A percentile compares a stretch with the other conserved stretches of the same genome.
phyloP scores from a whole-genome alignment of 495 filamentous ascomycete genomes.

The Penicillium cinerascens region DNA sequence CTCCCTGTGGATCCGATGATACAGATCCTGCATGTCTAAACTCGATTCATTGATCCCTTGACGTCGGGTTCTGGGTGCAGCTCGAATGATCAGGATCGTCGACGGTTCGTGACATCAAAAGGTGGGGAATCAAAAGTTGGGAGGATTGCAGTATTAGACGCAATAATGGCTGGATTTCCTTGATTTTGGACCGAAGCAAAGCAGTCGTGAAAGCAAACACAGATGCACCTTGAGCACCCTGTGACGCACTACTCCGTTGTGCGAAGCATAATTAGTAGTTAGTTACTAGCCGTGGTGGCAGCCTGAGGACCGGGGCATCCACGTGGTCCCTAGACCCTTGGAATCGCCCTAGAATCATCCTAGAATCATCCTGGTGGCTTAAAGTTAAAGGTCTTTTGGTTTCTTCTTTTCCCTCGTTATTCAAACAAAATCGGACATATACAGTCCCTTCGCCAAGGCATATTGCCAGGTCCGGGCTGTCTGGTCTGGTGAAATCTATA shows the following conservation, averaged over 20 bases:
- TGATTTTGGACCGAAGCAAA: neutral
- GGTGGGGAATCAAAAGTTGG: neutral
- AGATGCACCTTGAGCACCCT: too few relatives aligned
- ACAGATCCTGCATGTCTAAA: neutral
- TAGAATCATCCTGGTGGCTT: neutral
- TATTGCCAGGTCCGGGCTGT: too few relatives aligned
- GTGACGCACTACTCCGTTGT: too few relatives aligned
- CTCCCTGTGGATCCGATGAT: neutral
- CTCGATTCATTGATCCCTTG: neutral
- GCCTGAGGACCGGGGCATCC: too few relatives aligned
- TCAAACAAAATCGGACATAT: too few relatives aligned
- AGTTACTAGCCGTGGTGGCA: too few relatives aligned
- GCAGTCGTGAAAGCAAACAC: neutral
- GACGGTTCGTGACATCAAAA: constrained; percentile 2
- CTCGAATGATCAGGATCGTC: neutral
- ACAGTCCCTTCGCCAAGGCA: too few relatives aligned
- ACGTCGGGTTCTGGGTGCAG: neutral
- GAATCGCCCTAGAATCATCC: neutral
- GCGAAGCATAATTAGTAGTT: too few relatives aligned
- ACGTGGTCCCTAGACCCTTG: neutral
- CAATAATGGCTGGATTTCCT: neutral
- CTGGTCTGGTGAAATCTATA: neutral
- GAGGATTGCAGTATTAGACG: neutral
- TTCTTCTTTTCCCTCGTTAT: too few relatives aligned
- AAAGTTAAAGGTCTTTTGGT: neutral